Evolutionary conservation across 768 basidiomycete genomes (phyloP), one percentile per base, ranked within the genome.

Genomic region (Termitomyces eurrhizus): DNA sequence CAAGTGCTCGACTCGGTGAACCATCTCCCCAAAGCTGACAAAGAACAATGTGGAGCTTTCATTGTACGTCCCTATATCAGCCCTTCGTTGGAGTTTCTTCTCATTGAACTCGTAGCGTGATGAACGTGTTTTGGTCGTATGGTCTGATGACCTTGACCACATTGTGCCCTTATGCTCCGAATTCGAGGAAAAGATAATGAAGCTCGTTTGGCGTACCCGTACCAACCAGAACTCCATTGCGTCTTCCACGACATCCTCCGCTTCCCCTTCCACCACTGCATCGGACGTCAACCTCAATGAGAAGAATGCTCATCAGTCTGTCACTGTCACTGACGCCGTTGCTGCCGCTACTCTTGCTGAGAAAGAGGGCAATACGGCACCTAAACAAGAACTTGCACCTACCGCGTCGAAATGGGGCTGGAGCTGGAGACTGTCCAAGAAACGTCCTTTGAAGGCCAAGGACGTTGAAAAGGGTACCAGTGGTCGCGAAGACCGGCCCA

Each of bases 31-130:
- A 80, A 82, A 44, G 92, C 92, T 7, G 90, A 95, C 69, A 95
- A 94, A 76, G 93, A 95, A 69, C 93, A 95, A 67, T 93, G 89
- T 53, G 93, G 87, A 21, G 93, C 93, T 13, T 95, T 95, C 70
- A 81, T 93, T 56, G 90, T 89, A 70, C 68, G 83, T 79, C 50
- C 52, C 58, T 55, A 37, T 41, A 24, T 48, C 26, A 11, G 55
- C 57, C 37, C n/a, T 36, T 8, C 24, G 49, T 16, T 46, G 32
- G 13, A 54, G 46, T 41, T 41, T 61, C 56, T 65, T 62, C 62
- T 60, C 62, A 59, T 35, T 58, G 42, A 37, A 44, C 18, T 45
- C 50, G 24, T 66, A 92, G 91, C 86, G 93, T 32, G 88, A 93
- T 70, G 92, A 95, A 67, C 83, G 85, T 26, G 89, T 92, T 46